Conservation (phyloP, 768 basidiomycete species). For the Kwoniella europaea region DNA sequence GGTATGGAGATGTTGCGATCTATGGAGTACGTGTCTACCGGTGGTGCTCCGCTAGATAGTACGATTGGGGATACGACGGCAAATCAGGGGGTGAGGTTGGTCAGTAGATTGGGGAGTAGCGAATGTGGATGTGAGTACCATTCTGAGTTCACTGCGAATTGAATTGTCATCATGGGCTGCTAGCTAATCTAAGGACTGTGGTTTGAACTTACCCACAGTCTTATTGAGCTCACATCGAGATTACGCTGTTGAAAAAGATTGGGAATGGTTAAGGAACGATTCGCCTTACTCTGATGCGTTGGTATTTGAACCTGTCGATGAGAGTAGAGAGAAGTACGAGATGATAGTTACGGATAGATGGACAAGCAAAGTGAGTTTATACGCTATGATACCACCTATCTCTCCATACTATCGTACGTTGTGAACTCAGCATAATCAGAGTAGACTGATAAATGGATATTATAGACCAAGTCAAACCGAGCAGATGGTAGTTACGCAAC, state of each 20-base stretch:
- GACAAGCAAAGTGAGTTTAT: constrained; percentile 60
- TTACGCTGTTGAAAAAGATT: constrained; percentile 63
- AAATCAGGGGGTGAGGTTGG: constrained; percentile 62
- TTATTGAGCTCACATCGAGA: constrained; percentile 62
- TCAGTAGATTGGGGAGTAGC: constrained; percentile 63
- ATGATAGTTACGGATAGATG: constrained; percentile 64
- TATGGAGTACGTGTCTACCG: constrained; percentile 64
- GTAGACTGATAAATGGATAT: not conserved
- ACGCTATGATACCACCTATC: not conserved
- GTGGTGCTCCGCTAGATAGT: constrained; percentile 65
- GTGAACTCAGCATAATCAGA: too few relatives aligned
- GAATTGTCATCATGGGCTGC: too few relatives aligned
- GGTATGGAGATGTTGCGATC: constrained; percentile 56
- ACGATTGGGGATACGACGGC: constrained; percentile 64
- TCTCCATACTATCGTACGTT: too few relatives aligned
- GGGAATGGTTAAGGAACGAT: constrained; percentile 64
- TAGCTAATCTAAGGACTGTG: too few relatives aligned
- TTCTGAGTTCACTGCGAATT: constrained; percentile 1
- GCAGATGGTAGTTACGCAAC: constrained; percentile 65
- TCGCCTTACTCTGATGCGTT: constrained; percentile 47
- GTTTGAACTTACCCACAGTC: constrained; percentile 22
- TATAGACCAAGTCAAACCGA: constrained; percentile 59
- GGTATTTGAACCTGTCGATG: constrained; percentile 43
- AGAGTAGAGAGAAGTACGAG: constrained; percentile 60
- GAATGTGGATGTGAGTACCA: constrained; percentile 57